Evolutionary conservation across 352 stramenopile species (phyloP), one percentile per base, ranked within the genome.

Genomic region (Phytophthora tentaculata): DNA sequence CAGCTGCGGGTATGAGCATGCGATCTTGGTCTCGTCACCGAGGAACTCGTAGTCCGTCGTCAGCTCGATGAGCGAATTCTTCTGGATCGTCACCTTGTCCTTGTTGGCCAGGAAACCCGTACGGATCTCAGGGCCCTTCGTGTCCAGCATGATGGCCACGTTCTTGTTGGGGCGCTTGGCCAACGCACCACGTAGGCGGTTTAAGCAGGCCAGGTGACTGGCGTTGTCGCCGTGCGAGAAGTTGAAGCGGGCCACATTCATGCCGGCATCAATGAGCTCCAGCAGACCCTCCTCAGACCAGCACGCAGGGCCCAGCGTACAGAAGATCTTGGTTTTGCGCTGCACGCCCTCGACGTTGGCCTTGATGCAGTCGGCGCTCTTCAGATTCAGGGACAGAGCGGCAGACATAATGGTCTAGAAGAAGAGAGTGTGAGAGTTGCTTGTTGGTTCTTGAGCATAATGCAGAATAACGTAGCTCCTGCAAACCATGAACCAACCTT

Each of bases 141-240:
- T 99, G 83, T 99, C 98, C 63, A 99, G 80, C 68, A 99, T 90
- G n/a, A 98, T 85, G 13, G 96, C 97, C 29, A 69, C 74, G 71
- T 90, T 79, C 73, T 90, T 91, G 73, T 86, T 76, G 20, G 83
- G 80, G 51, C 86, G 81, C 37, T 71, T 84, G 29, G 81, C 83
- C 19, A 92, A 70, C 14, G 84, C 86, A 19, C 67, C 76, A 23
- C 84, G 86, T 24, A 93, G 77, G 59, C 81, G 80, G 56, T 58
- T 81, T 48, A 93, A 73, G 24, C 76, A 87, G 54, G 88, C 77
- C 54, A 73, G 65, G 73, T 94, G 86, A 47, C 65, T 95, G 62
- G 97, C 93, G 64, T 97, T 94, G 54, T 98, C 98, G 44, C 97
- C 98, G 80, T 99, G 98, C 44, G 95, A 99, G 79, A 99, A 99